phyloP scores from a whole-genome alignment of 163 green algal genomes.

The Botryococcus braunii region DNA sequence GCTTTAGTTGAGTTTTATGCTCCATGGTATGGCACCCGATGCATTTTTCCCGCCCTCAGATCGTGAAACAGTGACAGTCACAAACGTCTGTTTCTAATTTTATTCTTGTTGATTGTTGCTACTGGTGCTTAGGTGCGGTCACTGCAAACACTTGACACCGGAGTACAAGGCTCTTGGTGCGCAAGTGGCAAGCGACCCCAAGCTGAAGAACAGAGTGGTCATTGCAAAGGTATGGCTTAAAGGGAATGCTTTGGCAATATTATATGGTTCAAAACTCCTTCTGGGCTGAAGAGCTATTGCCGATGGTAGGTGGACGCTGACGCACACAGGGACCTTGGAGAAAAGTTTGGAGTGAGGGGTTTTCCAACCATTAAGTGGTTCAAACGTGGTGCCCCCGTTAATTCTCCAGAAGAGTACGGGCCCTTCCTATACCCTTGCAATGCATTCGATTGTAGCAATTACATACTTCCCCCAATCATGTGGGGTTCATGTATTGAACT shows the following conservation, averaged over 20 bases:
- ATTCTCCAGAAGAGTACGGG: constrained; percentile 40
- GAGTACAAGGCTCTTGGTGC: constrained; percentile 46
- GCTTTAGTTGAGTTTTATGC: constrained; percentile 61
- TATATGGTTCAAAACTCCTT: not conserved
- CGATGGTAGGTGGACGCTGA: constrained; percentile 55
- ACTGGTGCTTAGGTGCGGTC: constrained; percentile 41
- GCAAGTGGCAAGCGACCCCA: constrained; percentile 7
- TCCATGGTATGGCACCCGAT: constrained; percentile 31
- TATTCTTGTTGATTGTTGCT: no score
- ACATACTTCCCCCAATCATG: constrained; percentile 1
- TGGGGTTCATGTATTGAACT: not conserved
- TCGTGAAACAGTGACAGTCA: not conserved
- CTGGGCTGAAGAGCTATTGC: not conserved
- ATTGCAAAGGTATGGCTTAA: constrained; percentile 23
- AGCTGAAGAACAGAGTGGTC: constrained; percentile 36
- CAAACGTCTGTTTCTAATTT: not conserved
- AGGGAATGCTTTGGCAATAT: not conserved
- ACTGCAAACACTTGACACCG: constrained; percentile 63
- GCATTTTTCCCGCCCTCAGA: not conserved
- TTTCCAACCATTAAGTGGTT: constrained; percentile 83
- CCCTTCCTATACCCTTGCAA: no score
- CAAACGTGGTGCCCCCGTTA: constrained; percentile 46
- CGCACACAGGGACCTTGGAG: constrained; percentile 52
- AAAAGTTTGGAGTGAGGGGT: constrained; percentile 61
- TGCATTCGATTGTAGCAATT: no score